These are phyloP conservation scores for Ophiostoma pallidulum DNA, from an alignment of 2,329 filamentous ascomycete genomes.

Conservation along the genomic window DNA sequence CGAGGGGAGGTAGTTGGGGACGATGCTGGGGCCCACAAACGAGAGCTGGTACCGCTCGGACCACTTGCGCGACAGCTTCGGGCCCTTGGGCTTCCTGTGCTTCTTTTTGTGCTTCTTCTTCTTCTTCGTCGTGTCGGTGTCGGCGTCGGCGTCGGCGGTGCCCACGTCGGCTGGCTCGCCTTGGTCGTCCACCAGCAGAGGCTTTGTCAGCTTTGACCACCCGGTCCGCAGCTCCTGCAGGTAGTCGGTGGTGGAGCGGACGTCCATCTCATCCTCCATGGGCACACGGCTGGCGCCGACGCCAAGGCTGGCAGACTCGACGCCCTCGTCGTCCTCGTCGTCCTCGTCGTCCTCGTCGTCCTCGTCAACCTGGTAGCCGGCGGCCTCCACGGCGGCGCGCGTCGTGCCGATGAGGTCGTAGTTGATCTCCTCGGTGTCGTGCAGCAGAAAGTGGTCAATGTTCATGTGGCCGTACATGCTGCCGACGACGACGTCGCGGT, in stretches of 20 bases:
- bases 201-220: slow-evolving; percentile 68
- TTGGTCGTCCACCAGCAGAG: slow-evolving; percentile 13
- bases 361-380: slow-evolving; percentile 6
- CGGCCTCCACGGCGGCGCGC: not conserved
- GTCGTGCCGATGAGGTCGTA: slow-evolving; percentile 35
- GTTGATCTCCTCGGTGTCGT: slow-evolving; percentile 71
- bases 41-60: slow-evolving; percentile 79
- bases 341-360: slow-evolving; percentile 23
- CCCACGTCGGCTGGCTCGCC: too few species aligned
- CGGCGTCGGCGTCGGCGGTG: slow-evolving; percentile 14
- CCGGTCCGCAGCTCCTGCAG: slow-evolving; percentile 63
- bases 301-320: too few species aligned
- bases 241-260: slow-evolving; percentile 66
- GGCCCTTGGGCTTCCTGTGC: slow-evolving; percentile 25
- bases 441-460: slow-evolving; percentile 90
- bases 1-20: slow-evolving; percentile 87
- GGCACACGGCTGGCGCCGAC: slow-evolving; percentile 27
- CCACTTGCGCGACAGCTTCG: slow-evolving; percentile 41
- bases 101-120: slow-evolving; percentile 17
- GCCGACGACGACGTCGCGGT: slow-evolving; percentile 76
- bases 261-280: slow-evolving; percentile 46
- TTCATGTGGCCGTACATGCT: slow-evolving; percentile 95
- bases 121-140: slow-evolving; percentile 17
- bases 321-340: not conserved
- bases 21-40: slow-evolving; percentile 74